Conservation (phyloP, 306 rosid species). For the Sicyos edulis region DNA sequence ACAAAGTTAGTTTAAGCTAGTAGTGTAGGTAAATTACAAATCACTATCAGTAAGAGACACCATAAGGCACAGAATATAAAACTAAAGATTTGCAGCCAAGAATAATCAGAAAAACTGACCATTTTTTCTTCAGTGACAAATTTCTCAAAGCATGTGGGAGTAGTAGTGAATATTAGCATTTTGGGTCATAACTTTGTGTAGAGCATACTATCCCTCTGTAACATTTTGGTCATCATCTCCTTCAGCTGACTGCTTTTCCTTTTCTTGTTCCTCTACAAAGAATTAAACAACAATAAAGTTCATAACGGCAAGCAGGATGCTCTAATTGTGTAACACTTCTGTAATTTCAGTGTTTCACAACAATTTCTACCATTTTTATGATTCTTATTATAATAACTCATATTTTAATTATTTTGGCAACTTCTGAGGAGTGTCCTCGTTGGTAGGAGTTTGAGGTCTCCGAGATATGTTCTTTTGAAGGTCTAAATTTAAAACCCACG, state of each 20-base stretch:
- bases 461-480: too few relatives aligned
- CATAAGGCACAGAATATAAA: background rate
- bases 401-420: too few relatives aligned
- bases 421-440: too few relatives aligned
- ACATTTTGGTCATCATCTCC: slow-evolving; percentile 55
- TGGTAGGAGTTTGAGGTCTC: too few relatives aligned
- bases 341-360: background rate
- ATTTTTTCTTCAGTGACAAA: background rate
- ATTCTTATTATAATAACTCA: background rate
- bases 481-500: too few relatives aligned
- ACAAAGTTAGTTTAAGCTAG: background rate
- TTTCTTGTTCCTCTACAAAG: slow-evolving; percentile 73
- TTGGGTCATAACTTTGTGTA: background rate
- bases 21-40: background rate
- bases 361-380: background rate
- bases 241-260: slow-evolving; percentile 53
- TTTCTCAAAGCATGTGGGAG: background rate
- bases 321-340: background rate
- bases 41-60: background rate
- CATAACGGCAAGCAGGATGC: background rate
- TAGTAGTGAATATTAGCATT: background rate
- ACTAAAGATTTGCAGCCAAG: background rate
- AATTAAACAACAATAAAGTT: background rate
- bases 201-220: slow-evolving; percentile 22
- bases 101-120: slow-evolving; percentile 9